Evolutionary conservation across 306 rosid genomes (phyloP).

Genomic region (Ceratonia siliqua): DNA sequence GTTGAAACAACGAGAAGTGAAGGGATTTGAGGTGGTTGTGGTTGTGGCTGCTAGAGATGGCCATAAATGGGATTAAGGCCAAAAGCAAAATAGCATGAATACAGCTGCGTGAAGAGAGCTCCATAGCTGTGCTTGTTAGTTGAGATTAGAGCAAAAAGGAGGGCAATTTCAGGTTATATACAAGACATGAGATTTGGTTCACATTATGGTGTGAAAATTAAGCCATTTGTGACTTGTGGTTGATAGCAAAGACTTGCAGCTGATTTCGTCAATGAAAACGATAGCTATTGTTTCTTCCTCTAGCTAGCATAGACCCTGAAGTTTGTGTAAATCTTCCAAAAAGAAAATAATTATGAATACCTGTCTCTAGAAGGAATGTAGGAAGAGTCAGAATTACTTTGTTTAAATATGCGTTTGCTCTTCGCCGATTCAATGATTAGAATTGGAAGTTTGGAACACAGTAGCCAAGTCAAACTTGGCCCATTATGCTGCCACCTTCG

Average conservation of each 20-base stretch:
- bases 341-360: neutral
- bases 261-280: conserved; percentile 17
- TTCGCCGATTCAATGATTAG: neutral
- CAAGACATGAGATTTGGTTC: neutral
- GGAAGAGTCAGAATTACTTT: conserved; percentile 19
- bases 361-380: neutral
- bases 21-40: conserved; percentile 47
- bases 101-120: neutral
- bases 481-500: neutral
- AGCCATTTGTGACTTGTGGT: neutral
- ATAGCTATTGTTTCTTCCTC: neutral
- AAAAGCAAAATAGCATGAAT: conserved; percentile 21
- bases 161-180: conserved; percentile 12
- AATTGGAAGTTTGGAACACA: neutral
- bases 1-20: conserved; percentile 65
- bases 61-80: conserved; percentile 18
- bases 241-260: neutral
- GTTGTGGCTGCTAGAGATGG: conserved; percentile 20
- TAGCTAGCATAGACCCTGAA: neutral
- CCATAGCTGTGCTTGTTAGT: conserved; percentile 2
- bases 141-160: neutral
- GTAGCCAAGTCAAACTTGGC: conserved; percentile 1
- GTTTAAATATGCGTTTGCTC: neutral
- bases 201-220: neutral
- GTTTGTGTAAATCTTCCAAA: neutral